Evolutionary conservation across 345 rosid species (phyloP), one percentile per base, ranked within the genome.

Genomic region (Eucalyptus viminalis): DNA sequence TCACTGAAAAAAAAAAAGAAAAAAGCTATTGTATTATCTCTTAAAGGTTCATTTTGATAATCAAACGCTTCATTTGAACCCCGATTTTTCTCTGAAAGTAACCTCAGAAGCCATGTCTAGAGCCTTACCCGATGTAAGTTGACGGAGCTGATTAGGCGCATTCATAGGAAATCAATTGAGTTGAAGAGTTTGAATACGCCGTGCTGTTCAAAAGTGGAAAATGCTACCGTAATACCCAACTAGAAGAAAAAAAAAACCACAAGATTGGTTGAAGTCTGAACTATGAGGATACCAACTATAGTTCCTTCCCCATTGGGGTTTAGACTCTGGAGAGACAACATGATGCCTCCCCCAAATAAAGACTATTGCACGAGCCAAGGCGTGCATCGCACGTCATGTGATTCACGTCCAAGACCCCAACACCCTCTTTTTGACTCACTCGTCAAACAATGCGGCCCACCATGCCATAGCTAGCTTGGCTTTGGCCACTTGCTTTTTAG

Each of bases 401-500:
- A 21, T 16, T 87, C 69, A 24, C 27, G 34, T 62, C 88, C 60
- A 21, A 76, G 24, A 22, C 47, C 81, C 47, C 85, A 1, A 40
- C 85, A 40, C 15, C 47, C 6, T 14, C 43, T n/a, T 76, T 89
- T 91, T 86, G 87, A 87, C 56, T 21, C 14, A 8, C 69, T 69
- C 43, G 80, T 92, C 88, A 90, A 92, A 85, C 22, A 89, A 56
- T 87, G 91, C 89, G 54, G 87, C 89, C 89, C 51, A 67, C 76
- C 81, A 34, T 34, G 44, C 45, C 81, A 19, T 13, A 1, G 16
- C 69, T 31, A 16, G 43, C 80, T 69, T 31, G 40, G 44, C 45
- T 72, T 34, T 27, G 69, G 15, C 8, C 83, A 19, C 27, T 37
- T 44, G 7, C 83, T 76, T 76, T 12, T 14, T 40, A 37, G 47